Evolutionary conservation across 163 green algal species (phyloP).

Genomic region (Trebouxia gelatinosa): DNA sequence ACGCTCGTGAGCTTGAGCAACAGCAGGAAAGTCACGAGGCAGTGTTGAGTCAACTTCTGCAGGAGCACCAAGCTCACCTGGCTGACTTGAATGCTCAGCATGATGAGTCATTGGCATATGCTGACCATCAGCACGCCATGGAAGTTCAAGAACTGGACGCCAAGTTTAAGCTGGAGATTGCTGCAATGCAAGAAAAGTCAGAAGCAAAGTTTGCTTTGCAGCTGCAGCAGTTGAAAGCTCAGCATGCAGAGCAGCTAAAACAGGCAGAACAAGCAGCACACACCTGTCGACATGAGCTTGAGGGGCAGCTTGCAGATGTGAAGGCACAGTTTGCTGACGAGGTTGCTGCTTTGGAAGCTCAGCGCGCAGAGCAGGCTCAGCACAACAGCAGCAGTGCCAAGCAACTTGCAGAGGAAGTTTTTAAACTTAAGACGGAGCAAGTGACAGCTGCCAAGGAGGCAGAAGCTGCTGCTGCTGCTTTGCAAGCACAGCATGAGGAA

Average conservation of each 20-base stretch:
- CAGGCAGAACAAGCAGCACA: too few relatives aligned
- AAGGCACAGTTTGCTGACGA: too few relatives aligned
- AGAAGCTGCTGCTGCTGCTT: neutral
- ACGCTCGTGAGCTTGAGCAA: neutral
- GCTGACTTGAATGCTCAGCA: conserved; percentile 9
- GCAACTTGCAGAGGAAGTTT: neutral
- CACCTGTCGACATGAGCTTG: too few relatives aligned
- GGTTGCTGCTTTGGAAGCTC: too few relatives aligned
- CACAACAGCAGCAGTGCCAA: conserved; percentile 1
- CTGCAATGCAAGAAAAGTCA: neutral
- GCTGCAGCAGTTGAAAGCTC: neutral
- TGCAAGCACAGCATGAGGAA: conserved; percentile 7
- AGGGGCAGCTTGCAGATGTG: neutral
- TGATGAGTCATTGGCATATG: conserved; percentile 3
- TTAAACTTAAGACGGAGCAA: neutral
- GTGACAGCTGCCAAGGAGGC: neutral
- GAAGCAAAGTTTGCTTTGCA: neutral
- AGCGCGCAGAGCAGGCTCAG: too few relatives aligned
- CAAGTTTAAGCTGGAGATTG: neutral
- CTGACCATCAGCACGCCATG: neutral
- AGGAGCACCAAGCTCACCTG: conserved; percentile 2
- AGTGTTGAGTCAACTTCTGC: conserved; percentile 23
- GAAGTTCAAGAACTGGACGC: neutral
- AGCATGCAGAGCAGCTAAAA: too few relatives aligned
- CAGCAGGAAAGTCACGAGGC: neutral